These are phyloP conservation scores for Penicillium salamii DNA, from an alignment of 495 filamentous ascomycete species.

Conservation along the genomic window DNA sequence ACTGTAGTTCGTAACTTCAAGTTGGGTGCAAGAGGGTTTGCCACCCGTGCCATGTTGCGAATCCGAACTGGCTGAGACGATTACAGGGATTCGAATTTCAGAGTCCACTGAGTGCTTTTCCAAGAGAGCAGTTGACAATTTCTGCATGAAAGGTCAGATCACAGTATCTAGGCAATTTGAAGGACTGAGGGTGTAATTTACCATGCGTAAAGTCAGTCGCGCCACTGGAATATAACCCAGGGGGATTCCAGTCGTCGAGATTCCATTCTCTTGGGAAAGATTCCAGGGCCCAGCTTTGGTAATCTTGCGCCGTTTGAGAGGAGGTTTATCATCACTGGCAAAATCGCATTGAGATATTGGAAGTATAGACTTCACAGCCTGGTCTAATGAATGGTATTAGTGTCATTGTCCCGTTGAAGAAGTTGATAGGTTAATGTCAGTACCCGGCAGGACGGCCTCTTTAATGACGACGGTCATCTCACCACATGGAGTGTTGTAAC, in stretches of 20 bases:
- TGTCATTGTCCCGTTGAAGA: not conserved
- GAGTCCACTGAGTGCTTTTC: not conserved
- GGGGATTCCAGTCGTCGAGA: constrained; percentile 22
- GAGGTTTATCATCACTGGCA: constrained; percentile 15
- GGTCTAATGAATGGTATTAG: constrained; percentile 19
- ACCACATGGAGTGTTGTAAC: not conserved
- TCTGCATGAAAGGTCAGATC: not conserved
- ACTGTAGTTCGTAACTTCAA: constrained; percentile 10
- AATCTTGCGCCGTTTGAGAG: constrained; percentile 39
- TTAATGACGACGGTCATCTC: constrained; percentile 27
- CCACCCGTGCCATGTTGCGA: not conserved
- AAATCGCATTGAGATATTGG: constrained; percentile 17
- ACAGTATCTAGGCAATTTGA: constrained; percentile 1
- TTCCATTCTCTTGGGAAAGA: constrained; percentile 17
- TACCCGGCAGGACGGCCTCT: constrained; percentile 25
- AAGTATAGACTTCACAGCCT: constrained; percentile 24
- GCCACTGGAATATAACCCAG: constrained; percentile 38
- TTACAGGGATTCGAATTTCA: constrained; percentile 18
- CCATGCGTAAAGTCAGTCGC: constrained; percentile 32
- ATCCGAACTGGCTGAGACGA: constrained; percentile 7
- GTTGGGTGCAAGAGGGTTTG: constrained; percentile 16
- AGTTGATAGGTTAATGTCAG: not conserved
- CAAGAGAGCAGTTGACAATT: not conserved
- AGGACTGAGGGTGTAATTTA: constrained; percentile 17
- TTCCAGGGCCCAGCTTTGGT: constrained; percentile 14